A percentile compares a stretch with the other conserved stretches of the same genome.
Conservation (phyloP, 176 grass and related monocot genomes). For the Triticum monococcum region DNA sequence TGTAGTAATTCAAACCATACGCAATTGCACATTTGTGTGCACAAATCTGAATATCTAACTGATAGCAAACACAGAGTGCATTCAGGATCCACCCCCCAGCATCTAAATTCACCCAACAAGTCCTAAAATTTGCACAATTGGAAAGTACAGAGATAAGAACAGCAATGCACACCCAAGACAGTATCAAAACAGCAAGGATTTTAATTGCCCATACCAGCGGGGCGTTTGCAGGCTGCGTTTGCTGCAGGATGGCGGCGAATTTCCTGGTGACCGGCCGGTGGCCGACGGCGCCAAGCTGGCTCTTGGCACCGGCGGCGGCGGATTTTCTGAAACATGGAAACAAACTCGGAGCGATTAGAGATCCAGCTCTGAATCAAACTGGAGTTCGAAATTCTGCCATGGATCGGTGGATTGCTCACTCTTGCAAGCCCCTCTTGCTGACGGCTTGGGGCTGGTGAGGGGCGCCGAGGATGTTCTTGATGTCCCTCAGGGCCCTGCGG, state of each 20-base stretch:
- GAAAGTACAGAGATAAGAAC: constrained; percentile 3
- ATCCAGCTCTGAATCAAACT: neutral
- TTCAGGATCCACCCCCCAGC: neutral
- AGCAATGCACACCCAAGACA: neutral
- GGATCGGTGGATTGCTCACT: constrained; percentile 27
- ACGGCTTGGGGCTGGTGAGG: constrained; percentile 40
- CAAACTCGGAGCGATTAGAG: constrained; percentile 19
- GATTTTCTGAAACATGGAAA: constrained; percentile 43
- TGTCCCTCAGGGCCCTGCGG: constrained; percentile 53
- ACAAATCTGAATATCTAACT: neutral
- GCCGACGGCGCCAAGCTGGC: neutral
- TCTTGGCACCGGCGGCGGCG: constrained; percentile 24
- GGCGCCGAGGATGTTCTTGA: constrained; percentile 57
- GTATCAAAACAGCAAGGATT: constrained; percentile 7
- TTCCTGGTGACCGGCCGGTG: constrained; percentile 68
- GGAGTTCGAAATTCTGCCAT: neutral
- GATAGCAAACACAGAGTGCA: neutral
- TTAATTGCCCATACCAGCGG: constrained; percentile 34
- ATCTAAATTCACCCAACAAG: neutral
- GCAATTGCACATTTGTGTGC: neutral
- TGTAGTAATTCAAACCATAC: neutral
- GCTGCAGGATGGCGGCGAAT: constrained; percentile 44
- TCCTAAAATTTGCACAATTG: neutral
- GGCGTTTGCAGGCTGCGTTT: constrained; percentile 31
- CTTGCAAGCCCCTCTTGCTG: constrained; percentile 48